Percentiles rank a stretch among this genome's conserved stretches.
Conservation (phyloP, 768 basidiomycete species). For the Rhizopogon salebrosus region DNA sequence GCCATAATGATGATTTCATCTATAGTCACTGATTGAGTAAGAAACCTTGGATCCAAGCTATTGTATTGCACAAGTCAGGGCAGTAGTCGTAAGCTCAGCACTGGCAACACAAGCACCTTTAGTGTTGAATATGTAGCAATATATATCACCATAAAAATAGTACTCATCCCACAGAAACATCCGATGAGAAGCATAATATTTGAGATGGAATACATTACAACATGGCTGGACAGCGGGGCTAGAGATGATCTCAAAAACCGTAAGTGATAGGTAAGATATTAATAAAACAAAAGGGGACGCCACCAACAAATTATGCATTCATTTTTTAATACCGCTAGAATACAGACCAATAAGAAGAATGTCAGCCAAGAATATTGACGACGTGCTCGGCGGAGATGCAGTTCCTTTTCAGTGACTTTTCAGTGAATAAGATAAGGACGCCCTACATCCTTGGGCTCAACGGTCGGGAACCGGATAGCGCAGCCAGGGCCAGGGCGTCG, state of each 20-base stretch:
- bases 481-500: constrained; percentile 28
- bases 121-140: constrained; percentile 6
- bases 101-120: constrained; percentile 5
- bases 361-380: neutral
- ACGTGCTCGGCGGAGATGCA: neutral
- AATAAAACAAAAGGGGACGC: neutral
- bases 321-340: neutral
- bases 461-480: no score
- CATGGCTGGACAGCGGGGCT: neutral
- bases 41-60: constrained; percentile 12
- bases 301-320: neutral
- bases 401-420: no score
- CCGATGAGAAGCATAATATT: neutral
- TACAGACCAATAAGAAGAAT: neutral
- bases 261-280: neutral
- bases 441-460: constrained; percentile 29
- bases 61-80: constrained; percentile 8
- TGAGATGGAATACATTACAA: neutral
- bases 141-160: no score
- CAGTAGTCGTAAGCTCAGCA: constrained; percentile 6
- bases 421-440: constrained; percentile 6
- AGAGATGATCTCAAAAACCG: neutral
- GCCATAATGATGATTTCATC: no score
- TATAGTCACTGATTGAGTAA: no score
- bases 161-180: constrained; percentile 5